A percentile compares a stretch with the other conserved stretches of the same genome.
These are phyloP conservation scores for Cryomyces antarcticus DNA, from an alignment of 495 filamentous ascomycete species.

Conservation along the genomic window DNA sequence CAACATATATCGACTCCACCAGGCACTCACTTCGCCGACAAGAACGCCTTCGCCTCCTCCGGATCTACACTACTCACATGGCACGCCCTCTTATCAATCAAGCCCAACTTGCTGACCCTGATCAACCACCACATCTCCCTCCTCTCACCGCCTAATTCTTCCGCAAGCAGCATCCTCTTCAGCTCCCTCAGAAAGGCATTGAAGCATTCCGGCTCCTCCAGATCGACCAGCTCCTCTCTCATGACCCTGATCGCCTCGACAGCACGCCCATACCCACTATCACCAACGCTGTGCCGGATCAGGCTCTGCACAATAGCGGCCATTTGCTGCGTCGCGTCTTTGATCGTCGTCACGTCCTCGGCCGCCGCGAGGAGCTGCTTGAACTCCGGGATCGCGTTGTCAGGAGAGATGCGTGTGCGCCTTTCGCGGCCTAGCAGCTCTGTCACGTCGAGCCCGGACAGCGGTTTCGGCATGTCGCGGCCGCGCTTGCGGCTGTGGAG, in stretches of 20 bases:
- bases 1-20: no score
- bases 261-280: slow-evolving; percentile 52
- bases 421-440: slow-evolving; percentile 45
- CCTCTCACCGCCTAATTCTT: slow-evolving; percentile 62
- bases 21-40: no score
- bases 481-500: slow-evolving; percentile 43
- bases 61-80: slow-evolving; percentile 41
- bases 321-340: slow-evolving; percentile 58
- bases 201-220: slow-evolving; percentile 58
- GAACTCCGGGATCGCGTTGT: slow-evolving; percentile 84
- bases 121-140: slow-evolving; percentile 68
- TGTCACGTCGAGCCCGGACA: slow-evolving; percentile 80
- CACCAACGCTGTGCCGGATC: slow-evolving; percentile 52
- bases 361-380: slow-evolving; percentile 53
- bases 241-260: slow-evolving; percentile 59
- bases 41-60: slow-evolving; percentile 36
- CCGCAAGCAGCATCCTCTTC: slow-evolving; percentile 49
- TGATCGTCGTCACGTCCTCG: slow-evolving; percentile 37
- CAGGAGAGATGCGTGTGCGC: slow-evolving; percentile 41
- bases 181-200: slow-evolving; percentile 54
- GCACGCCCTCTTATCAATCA: slow-evolving; percentile 44
- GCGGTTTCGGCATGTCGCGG: slow-evolving; percentile 55
- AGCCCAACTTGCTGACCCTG: slow-evolving; percentile 41
- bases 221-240: slow-evolving; percentile 52
- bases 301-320: slow-evolving; percentile 43